Evolutionary conservation across 495 filamentous ascomycete genomes (phyloP), one percentile per base, ranked within the genome.

Genomic region (Tuber magnatum): DNA sequence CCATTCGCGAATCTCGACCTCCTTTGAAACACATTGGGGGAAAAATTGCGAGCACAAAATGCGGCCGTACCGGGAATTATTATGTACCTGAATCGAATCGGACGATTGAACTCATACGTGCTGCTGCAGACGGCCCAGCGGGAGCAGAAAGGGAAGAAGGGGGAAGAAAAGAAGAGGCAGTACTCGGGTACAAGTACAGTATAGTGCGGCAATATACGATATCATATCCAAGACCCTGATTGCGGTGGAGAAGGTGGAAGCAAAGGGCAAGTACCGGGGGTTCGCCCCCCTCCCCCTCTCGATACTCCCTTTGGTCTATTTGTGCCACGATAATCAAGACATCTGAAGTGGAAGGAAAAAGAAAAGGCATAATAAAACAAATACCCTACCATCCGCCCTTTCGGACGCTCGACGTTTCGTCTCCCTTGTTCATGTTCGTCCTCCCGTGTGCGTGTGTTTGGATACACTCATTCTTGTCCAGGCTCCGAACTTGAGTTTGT

Each of bases 181-280:
- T 7, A 40, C 39, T n/a, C n/a, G n/a, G n/a, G n/a, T n/a, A n/a
- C n/a, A n/a, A n/a, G n/a, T n/a, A n/a, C n/a, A n/a, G n/a, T n/a
- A n/a, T n/a, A n/a, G n/a, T n/a, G 56, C 56, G 39, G 56, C 24
- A 39, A 74, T 70, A 73, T 35, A 65, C 32, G 8, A 61, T 73
- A 73, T 73, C 68, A 56, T 28, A 74, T 35, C 28, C 56, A 65
- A 35, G 28, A 35, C 14, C 18, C 28, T 35, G 28, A 35, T 65
- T 65, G 28, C 14, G 28, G 28, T 3, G 14, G 56, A 16, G 28
- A 9, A 32, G 5, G 48, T n/a, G 48, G 24, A 28, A 61, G 51
- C 1, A 10, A 2, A 65, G 32, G 28, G 56, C 3, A 35, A 65
- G 32, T 35, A 65, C 28, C 56, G 56, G 35, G 3, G 5, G 6